phyloP scores from a whole-genome alignment of 257 asterid genomes.

The Jacaranda copaia region DNA sequence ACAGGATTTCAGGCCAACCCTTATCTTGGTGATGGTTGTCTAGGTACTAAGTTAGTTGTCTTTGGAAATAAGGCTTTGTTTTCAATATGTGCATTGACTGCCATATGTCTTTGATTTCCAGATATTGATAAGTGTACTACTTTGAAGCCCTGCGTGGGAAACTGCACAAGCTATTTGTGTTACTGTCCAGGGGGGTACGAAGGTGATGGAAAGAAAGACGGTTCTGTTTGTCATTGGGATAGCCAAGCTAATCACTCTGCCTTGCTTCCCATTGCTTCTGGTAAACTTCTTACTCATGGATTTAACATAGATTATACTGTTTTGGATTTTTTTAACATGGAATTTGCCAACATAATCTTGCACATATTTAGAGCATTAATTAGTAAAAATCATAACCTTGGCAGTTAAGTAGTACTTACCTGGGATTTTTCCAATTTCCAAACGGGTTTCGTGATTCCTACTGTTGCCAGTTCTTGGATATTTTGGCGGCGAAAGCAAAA shows the following conservation, averaged over 20 bases:
- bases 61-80: not conserved
- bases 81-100: not conserved
- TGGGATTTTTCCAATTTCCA: not conserved
- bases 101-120: conserved; percentile 2
- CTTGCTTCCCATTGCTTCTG: conserved; percentile 28
- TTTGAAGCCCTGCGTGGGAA: conserved; percentile 31
- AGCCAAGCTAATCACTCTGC: not conserved
- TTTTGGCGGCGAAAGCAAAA: conserved; percentile 31
- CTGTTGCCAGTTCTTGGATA: conserved; percentile 38
- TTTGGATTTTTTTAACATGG: too few species aligned
- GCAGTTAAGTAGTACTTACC: not conserved
- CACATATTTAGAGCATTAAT: too few species aligned
- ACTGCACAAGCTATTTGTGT: conserved; percentile 36
- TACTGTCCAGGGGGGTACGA: conserved; percentile 36
- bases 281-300: conserved; percentile 2
- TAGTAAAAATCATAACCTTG: too few species aligned
- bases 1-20: conserved; percentile 50
- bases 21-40: conserved; percentile 49
- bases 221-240: conserved; percentile 22
- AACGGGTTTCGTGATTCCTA: conserved; percentile 38
- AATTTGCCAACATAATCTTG: too few species aligned
- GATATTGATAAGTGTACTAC: conserved; percentile 42
- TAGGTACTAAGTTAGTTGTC: conserved; percentile 29
- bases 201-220: conserved; percentile 37
- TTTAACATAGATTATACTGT: too few species aligned